Evolutionary conservation across 495 filamentous ascomycete species (phyloP).

Genomic region (Podospora anserina): DNA sequence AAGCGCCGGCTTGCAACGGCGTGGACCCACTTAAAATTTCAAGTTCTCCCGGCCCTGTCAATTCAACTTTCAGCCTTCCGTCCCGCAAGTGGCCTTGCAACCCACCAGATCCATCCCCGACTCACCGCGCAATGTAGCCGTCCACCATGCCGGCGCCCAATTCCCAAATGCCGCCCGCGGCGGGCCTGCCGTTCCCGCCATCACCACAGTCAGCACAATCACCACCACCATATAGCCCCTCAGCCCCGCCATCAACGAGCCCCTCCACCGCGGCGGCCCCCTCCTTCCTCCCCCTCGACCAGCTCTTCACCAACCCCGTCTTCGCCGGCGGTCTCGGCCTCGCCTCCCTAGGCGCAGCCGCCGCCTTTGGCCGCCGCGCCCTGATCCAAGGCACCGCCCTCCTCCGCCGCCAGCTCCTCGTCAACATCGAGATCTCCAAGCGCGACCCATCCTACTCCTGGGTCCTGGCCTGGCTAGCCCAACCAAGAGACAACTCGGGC

Average conservation of each 20-base stretch:
- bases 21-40: constrained; percentile 30
- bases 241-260: constrained; percentile 6
- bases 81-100: background rate
- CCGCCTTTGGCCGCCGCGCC: constrained; percentile 71
- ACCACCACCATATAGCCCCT: background rate
- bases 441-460: constrained; percentile 91
- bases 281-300: constrained; percentile 45
- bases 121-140: constrained; percentile 20
- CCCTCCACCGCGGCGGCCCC: constrained; percentile 3
- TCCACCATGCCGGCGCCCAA: constrained; percentile 13
- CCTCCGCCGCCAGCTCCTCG: constrained; percentile 79
- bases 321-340: constrained; percentile 73
- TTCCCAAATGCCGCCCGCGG: background rate
- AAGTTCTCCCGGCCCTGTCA: background rate
- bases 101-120: background rate
- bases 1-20: constrained; percentile 4
- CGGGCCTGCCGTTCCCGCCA: background rate
- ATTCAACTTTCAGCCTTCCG: constrained; percentile 4
- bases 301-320: constrained; percentile 54
- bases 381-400: constrained; percentile 64
- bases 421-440: constrained; percentile 91
- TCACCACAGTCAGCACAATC: background rate
- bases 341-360: constrained; percentile 74
- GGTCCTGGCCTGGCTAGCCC: constrained; percentile 90
- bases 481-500: constrained; percentile 60